Base-by-base conservation (phyloP, 148 eudicot genomes). In the Camellia granthamiana region DNA sequence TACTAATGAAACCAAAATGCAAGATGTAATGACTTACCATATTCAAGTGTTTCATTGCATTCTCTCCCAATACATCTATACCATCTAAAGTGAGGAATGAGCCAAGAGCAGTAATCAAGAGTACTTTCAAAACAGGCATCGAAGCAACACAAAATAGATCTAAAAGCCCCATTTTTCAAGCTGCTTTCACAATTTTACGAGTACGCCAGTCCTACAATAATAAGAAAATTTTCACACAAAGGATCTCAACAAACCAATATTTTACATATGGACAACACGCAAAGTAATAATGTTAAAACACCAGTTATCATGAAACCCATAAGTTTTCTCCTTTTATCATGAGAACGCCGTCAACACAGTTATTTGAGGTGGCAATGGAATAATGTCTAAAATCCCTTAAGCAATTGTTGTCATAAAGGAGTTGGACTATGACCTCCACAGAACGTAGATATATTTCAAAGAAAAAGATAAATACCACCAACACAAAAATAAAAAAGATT, bases 41-140 rank as follows among this genome's bases (percentile, higher is more conserved):
- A 84, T 88, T 88, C 65, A 88, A 23, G 55, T 83, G 86, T 16
- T 73, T 60, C 30, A 86, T 70, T 0, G 87, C 88, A 63, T 43
- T 41, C 6, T 77, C 81, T 7, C 91, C 88, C 80, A 88, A 75
- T 7, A 88, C 77, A 68, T 84, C 86, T 18, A 84, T 78, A 66
- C 68, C 60, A 1, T 86, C 88, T 14, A 81, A 47, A 62, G 89
- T 89, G 15, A 88, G 89, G 76, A 83, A 81, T 3, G 82, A 81
- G 2, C 91, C 91, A 46, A 84, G 75, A 19, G 86, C 91, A 38
- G 89, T 80, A 0, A 88, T 79, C 84, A 88, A 71, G 10, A 88
- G 87, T 62, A 88, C 89, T 73, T 88, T 83, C 49, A 85, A 23
- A 21, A 86, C 87, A 15, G 91, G 91, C 79, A 83, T 83, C 72